phyloP scores from a whole-genome alignment of 139 green algal genomes.

The Astrephomene gubernaculifera region DNA sequence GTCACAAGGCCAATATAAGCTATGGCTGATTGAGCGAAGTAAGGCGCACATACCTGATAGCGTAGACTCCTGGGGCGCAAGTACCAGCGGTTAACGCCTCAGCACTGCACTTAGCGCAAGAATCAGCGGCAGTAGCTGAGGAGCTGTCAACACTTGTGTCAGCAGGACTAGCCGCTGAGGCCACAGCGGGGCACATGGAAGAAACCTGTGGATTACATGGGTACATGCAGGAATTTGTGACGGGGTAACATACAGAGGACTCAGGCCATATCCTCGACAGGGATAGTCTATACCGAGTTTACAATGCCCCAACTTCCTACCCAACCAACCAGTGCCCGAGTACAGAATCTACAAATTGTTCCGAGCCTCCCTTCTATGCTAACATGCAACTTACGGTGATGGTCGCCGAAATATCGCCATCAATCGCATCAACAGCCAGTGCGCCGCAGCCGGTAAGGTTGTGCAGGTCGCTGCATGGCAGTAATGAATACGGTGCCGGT shows the following conservation, averaged over 20 bases:
- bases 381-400: neutral
- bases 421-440: neutral
- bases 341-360: neutral
- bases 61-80: constrained; percentile 29
- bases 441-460: constrained; percentile 1
- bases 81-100: constrained; percentile 8
- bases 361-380: neutral
- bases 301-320: neutral
- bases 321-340: neutral
- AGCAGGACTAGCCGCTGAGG: neutral
- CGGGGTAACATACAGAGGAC: neutral
- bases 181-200: neutral
- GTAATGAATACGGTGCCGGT: constrained; percentile 34
- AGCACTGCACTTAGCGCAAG: constrained; percentile 1
- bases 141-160: neutral
- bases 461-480: constrained; percentile 5
- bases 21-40: neutral
- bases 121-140: neutral
- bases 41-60: neutral
- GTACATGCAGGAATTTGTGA: neutral
- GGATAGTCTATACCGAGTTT: neutral
- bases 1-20: neutral
- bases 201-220: neutral
- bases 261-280: neutral
- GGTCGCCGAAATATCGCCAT: constrained; percentile 12